These are phyloP conservation scores for Penstemon eatonii DNA, from an alignment of 257 asterid species.

Conservation along the genomic window DNA sequence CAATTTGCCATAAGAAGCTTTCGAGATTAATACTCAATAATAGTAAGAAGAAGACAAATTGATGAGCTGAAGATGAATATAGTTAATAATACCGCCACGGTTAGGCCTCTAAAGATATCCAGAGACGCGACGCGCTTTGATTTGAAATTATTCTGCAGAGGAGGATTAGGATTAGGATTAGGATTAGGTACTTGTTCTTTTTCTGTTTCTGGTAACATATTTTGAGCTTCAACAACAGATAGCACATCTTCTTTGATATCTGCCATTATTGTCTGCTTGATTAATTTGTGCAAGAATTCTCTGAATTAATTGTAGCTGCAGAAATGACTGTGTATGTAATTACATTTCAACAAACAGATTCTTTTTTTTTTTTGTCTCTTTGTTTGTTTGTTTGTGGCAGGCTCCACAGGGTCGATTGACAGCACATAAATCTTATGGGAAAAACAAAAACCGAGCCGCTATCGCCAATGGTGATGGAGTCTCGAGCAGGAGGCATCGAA, in stretches of 20 bases:
- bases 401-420: too few species aligned
- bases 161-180: neutral
- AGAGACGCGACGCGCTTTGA: conserved; percentile 70
- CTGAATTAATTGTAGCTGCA: too few species aligned
- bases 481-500: too few species aligned
- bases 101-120: conserved; percentile 76
- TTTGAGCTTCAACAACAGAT: conserved; percentile 34
- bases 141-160: conserved; percentile 15
- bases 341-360: too few species aligned
- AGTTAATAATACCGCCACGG: conserved; percentile 51
- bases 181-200: neutral
- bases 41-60: neutral
- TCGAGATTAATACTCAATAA: too few species aligned
- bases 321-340: too few species aligned
- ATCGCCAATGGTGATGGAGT: too few species aligned
- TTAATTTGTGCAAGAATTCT: neutral
- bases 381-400: too few species aligned
- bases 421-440: too few species aligned
- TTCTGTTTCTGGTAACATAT: neutral
- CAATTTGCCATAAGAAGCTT: too few species aligned
- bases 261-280: conserved; percentile 34
- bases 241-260: conserved; percentile 41
- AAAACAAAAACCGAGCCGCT: too few species aligned
- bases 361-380: too few species aligned
- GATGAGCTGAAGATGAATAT: neutral